Percentiles rank a stretch among this genome's conserved stretches.
phyloP scores from a whole-genome alignment of 768 basidiomycete species.

The Tephrocybe rancida region DNA sequence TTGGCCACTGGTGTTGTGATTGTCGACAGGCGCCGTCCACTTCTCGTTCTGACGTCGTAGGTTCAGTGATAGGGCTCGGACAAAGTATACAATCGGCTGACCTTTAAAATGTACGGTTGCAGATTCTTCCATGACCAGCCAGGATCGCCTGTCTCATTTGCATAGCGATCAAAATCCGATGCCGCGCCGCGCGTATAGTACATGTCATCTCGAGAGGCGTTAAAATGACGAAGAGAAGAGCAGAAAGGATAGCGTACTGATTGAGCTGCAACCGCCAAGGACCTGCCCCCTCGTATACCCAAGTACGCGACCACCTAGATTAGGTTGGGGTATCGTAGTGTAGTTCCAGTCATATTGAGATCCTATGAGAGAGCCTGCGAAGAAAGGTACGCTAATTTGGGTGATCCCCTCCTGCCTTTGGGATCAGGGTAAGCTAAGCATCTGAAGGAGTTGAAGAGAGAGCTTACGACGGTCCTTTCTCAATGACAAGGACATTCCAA shows the following conservation, averaged over 20 bases:
- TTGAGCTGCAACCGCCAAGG: slow-evolving; percentile 34
- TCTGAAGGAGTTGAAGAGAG: too few species aligned
- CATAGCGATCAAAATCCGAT: slow-evolving; percentile 26
- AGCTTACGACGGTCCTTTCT: slow-evolving; percentile 15
- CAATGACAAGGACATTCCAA: slow-evolving; percentile 13
- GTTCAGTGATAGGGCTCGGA: too few species aligned
- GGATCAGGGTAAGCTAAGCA: neutral
- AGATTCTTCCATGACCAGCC: slow-evolving; percentile 29
- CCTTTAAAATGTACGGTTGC: slow-evolving; percentile 5
- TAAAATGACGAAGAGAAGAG: neutral
- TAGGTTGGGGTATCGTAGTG: slow-evolving; percentile 25
- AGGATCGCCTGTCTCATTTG: slow-evolving; percentile 22
- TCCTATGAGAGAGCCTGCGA: slow-evolving; percentile 5
- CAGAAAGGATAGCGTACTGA: slow-evolving; percentile 16
- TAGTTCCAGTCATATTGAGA: slow-evolving; percentile 32
- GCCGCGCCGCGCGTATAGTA: slow-evolving; percentile 13
- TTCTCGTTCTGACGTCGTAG: slow-evolving; percentile 27
- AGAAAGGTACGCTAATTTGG: slow-evolving; percentile 22
- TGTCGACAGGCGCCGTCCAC: slow-evolving; percentile 27
- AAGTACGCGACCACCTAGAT: slow-evolving; percentile 18
- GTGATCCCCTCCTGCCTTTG: slow-evolving; percentile 22
- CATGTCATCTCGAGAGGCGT: neutral
- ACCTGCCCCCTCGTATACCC: slow-evolving; percentile 24
- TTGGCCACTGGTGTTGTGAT: slow-evolving; percentile 31
- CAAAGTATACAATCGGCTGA: too few species aligned